phyloP scores from a whole-genome alignment of 768 basidiomycete species.

The Arthromyces matolae region DNA sequence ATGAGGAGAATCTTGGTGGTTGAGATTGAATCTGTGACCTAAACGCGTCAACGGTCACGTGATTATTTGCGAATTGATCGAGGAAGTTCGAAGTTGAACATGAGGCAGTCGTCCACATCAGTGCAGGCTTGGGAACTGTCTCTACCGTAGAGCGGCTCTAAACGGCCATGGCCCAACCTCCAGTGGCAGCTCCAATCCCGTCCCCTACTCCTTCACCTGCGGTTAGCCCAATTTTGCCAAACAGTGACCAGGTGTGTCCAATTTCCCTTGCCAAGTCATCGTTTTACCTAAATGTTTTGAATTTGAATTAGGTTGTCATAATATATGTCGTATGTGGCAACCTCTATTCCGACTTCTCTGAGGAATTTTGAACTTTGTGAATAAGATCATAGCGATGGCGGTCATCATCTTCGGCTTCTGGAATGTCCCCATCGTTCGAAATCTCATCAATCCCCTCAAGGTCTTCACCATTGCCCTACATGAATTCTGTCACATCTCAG shows the following conservation, averaged over 20 bases:
- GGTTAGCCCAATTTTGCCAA: constrained; percentile 51
- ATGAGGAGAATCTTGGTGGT: constrained; percentile 7
- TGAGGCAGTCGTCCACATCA: constrained; percentile 19
- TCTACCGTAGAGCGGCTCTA: neutral
- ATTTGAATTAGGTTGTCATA: constrained; percentile 56
- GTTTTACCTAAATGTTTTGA: no score
- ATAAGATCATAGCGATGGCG: constrained; percentile 76
- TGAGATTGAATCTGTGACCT: constrained; percentile 3
- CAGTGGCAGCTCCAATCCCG: constrained; percentile 42
- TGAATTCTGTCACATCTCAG: constrained; percentile 79
- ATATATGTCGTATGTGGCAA: constrained; percentile 65
- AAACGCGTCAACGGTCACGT: constrained; percentile 20
- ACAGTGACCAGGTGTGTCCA: constrained; percentile 63
- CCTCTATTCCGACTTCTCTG: neutral
- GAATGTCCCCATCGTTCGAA: constrained; percentile 79
- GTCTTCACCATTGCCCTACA: constrained; percentile 88
- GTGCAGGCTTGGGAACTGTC: constrained; percentile 6
- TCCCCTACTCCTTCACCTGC: constrained; percentile 28
- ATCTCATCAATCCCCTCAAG: constrained; percentile 80
- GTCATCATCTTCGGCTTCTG: constrained; percentile 86
- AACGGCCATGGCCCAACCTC: constrained; percentile 30
- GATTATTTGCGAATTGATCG: constrained; percentile 7
- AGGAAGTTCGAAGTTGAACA: constrained; percentile 13
- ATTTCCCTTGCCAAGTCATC: constrained; percentile 8
- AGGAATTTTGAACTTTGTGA: constrained; percentile 1